Evolutionary conservation across 2,329 filamentous ascomycete genomes (phyloP).

Genomic region (Trichoderma sp.): DNA sequence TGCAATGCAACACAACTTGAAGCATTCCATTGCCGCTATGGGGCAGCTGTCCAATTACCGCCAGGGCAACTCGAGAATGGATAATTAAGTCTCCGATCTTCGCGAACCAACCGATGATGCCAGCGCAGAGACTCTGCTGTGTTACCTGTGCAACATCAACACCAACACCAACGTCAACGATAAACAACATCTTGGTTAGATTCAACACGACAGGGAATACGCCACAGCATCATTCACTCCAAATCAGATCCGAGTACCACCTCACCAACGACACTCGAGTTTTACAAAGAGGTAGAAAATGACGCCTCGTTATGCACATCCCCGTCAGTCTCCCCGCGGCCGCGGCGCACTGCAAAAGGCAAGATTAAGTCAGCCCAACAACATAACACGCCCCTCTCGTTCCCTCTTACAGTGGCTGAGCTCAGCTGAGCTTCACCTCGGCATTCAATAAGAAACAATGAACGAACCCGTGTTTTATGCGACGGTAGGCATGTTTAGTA

Average conservation of each 20-base stretch:
- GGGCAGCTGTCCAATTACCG: neutral
- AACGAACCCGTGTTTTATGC: neutral
- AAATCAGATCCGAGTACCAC: neutral
- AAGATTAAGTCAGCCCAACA: neutral
- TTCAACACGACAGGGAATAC: neutral
- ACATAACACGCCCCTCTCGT: neutral
- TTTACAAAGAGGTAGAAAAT: neutral
- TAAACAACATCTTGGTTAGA: neutral
- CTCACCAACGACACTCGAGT: neutral
- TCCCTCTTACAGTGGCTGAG: neutral
- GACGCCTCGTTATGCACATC: neutral
- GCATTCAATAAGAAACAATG: neutral
- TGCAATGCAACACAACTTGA: constrained; percentile 13
- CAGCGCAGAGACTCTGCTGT: neutral
- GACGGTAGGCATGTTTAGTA: neutral
- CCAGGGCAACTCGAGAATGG: neutral
- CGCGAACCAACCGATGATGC: neutral
- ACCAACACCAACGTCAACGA: neutral
- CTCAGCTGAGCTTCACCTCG: neutral
- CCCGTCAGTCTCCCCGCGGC: neutral
- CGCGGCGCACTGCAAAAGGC: neutral
- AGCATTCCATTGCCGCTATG: neutral
- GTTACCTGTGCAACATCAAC: neutral
- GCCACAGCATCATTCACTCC: neutral
- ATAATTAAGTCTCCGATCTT: neutral